These are phyloP conservation scores for Aspergillus sp. DNA, from an alignment of 2,329 filamentous ascomycete genomes.

Conservation along the genomic window DNA sequence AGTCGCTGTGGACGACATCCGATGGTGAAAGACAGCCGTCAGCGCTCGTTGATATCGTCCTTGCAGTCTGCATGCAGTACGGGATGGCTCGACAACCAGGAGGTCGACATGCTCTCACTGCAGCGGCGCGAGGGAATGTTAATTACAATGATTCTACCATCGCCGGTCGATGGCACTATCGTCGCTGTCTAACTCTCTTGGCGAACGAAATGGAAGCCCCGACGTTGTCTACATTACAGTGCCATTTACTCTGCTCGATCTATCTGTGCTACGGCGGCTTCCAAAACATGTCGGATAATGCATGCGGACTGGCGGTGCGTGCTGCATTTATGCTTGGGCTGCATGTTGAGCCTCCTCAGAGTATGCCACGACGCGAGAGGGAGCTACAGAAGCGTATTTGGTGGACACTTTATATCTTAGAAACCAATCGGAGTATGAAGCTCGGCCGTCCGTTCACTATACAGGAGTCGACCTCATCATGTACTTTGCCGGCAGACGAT, in stretches of 20 bases:
- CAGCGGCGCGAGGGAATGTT: neutral
- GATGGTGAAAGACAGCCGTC: slow-evolving; percentile 12
- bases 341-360: neutral
- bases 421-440: slow-evolving; percentile 18
- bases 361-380: neutral
- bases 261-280: slow-evolving; percentile 5
- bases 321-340: slow-evolving; percentile 2
- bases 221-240: slow-evolving; percentile 2
- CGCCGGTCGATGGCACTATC: slow-evolving; percentile 7
- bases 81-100: neutral
- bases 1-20: slow-evolving; percentile 13
- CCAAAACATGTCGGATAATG: slow-evolving; percentile 6
- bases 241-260: slow-evolving; percentile 2
- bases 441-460: slow-evolving; percentile 19
- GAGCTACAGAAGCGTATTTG: slow-evolving; percentile 4
- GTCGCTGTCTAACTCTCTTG: slow-evolving; percentile 1
- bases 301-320: neutral
- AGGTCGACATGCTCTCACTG: neutral
- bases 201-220: slow-evolving; percentile 7
- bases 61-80: slow-evolving; percentile 25
- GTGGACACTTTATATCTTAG: slow-evolving; percentile 11
- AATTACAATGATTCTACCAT: neutral
- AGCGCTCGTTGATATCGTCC: slow-evolving; percentile 21
- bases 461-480: neutral
- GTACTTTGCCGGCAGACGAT: slow-evolving; percentile 11